Evolutionary conservation across 306 rosid species (phyloP).

Genomic region (Astragalus glycyphyllos): DNA sequence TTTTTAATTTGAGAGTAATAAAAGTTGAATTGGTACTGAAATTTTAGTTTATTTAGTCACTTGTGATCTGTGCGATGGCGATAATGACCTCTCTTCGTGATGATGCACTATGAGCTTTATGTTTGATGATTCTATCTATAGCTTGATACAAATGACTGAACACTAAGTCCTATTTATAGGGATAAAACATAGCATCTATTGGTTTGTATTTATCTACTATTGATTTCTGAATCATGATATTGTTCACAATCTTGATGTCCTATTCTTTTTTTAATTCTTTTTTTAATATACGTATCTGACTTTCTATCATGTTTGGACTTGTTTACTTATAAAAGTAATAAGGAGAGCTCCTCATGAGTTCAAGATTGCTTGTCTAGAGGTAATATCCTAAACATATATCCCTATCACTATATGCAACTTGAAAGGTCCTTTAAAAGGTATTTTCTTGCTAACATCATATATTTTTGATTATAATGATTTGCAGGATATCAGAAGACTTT

Average conservation of each 20-base stretch:
- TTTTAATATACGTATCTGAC: slow-evolving; percentile 28
- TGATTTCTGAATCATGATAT: no score
- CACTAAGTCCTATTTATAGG: no score
- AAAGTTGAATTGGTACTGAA: slow-evolving; percentile 7
- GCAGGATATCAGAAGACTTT: slow-evolving; percentile 87
- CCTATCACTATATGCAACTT: slow-evolving; percentile 14
- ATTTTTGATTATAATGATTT: slow-evolving; percentile 33
- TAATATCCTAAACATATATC: slow-evolving; percentile 41
- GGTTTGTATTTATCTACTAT: no score
- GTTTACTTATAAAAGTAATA: slow-evolving; percentile 67
- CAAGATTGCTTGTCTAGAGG: slow-evolving; percentile 98
- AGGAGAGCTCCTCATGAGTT: slow-evolving; percentile 99
- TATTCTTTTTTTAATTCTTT: slow-evolving; percentile 6
- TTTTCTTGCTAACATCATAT: slow-evolving; percentile 7
- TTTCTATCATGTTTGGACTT: slow-evolving; percentile 38
- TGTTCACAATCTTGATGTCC: no score
- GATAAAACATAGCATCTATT: no score
- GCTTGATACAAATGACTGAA: no score
- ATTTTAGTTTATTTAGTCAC: slow-evolving; percentile 16
- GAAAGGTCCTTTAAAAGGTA: slow-evolving; percentile 9
- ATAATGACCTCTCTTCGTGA: slow-evolving; percentile 3
- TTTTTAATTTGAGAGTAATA: slow-evolving; percentile 11
- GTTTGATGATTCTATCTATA: slow-evolving; percentile 8
- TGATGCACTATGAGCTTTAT: neutral
- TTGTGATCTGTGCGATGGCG: slow-evolving; percentile 2